Evolutionary conservation across 176 grass and related monocot species (phyloP), one percentile per base, ranked within the genome.

Genomic region (Typha latifolia): DNA sequence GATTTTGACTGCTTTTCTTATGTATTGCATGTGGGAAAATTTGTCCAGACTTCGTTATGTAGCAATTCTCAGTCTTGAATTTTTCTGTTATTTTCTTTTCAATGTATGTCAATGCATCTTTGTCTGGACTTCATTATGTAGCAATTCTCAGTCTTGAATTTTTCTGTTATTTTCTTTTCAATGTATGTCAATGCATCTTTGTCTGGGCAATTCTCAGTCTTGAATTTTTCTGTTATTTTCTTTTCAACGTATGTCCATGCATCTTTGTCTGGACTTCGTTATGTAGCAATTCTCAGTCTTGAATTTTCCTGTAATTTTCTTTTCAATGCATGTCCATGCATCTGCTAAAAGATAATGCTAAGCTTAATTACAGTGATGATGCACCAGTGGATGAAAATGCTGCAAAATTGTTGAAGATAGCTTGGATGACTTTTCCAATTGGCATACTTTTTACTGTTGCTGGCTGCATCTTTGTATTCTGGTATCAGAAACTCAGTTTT

Each of bases 361-460:
- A 24, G 51, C 48, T 68, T 37, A 76, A 72, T 78, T 90, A 75
- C 85, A 93, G 94, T 67, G 79, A 80, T 76, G 77, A 82, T 75
- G 71, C 66, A 49, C 66, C 90, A 67, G 77, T 80, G 69, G 83
- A 85, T 67, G 62, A 84, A 74, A 69, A 84, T 74, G 76, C 82
- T 68, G 83, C 78, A 71, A 74, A 66, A 10, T 82, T 90, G 49
- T 71, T 93, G 71, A 99, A 81, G 84, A 68, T 99, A 63, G 81
- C 94, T 80, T 99, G 94, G 94, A 80, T 99, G 80, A 78, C 83
- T 66, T 70, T 99, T 71, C 94, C 94, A 68, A 80, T 93, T 84
- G 86, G 89, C 43, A 72, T 99, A 72, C 76, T 99, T 67, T 71
- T 99, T 84, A 90, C 85, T 77, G 80, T 59, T 61, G 43, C 80